Evolutionary conservation across 2,329 filamentous ascomycete genomes (phyloP), one percentile per base, ranked within the genome.

Genomic region (Epichloe festucae): DNA sequence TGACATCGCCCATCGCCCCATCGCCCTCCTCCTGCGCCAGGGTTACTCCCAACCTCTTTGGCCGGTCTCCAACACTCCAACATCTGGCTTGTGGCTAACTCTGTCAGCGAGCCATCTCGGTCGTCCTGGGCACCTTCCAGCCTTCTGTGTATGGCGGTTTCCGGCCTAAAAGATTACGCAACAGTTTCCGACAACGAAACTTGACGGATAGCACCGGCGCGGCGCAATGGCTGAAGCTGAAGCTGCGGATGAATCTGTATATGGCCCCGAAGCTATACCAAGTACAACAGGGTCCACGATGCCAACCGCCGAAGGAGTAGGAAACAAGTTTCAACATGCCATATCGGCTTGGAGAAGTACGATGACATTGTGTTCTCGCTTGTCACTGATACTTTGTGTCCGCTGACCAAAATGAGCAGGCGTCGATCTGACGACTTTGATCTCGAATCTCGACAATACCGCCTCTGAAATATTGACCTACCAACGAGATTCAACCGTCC

Each of bases 301-400:
- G 31, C 58, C 62, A 23, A 60, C 60, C 8, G 62, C 64, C 15
- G 79, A 82, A 47, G 79, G 78, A 38, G 82, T 15, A 1, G 48
- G 85, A 60, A 97, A 95, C 73, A 96, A 95, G 69, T 98, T 98
- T 67, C 93, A 98, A 68, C 86, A 85, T 65, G 93, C 93, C 52
- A 95, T 98, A 60, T 87, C 89, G 56, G 87, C 90, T 66, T 98
- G 93, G 93, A 84, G 93, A 74, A 90, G 90, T 95, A 79, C 46
- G 67, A 47, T 49, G 51, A 55, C 40, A 17, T 31, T 5, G 14
- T 34, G 34, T 35, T 36, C 38, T n/a, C 15, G 14, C 46, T 4
- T 11, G 3, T 12, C 23, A 3, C 21, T 36, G 4, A 14, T 12
- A 6, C 17, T 11, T 42, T 41, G 19, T 14, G 23, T 44, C 36